These are phyloP conservation scores for Chalaropsis ovoidea DNA, from an alignment of 2,329 filamentous ascomycete species.

Conservation along the genomic window DNA sequence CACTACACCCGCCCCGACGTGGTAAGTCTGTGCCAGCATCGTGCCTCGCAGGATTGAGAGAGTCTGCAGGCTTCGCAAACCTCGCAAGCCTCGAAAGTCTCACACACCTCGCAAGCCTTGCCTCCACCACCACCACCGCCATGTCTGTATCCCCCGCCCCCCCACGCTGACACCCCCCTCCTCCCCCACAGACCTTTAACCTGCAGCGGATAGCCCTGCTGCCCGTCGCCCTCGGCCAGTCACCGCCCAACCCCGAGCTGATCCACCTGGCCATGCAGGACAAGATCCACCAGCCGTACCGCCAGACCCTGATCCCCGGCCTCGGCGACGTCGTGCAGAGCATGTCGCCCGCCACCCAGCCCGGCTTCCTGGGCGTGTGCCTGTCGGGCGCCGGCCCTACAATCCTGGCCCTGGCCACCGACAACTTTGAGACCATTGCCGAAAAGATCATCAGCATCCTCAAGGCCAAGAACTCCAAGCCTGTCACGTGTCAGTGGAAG, in stretches of 20 bases:
- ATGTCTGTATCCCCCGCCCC: background rate
- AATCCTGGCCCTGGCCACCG: slow-evolving; percentile 82
- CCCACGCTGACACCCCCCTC: background rate
- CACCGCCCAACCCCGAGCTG: slow-evolving; percentile 80
- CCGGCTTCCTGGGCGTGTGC: slow-evolving; percentile 85
- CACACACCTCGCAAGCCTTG: background rate
- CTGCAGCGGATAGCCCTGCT: slow-evolving; percentile 86
- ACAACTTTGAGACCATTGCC: slow-evolving; percentile 81
- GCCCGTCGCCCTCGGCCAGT: slow-evolving; percentile 78
- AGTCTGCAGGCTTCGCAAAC: too few species aligned
- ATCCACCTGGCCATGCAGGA: slow-evolving; percentile 99
- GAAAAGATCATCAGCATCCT: slow-evolving; percentile 66
- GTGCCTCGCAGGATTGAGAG: too few species aligned
- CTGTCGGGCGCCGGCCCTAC: slow-evolving; percentile 91
- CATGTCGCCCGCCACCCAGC: slow-evolving; percentile 77
- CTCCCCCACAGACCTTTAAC: slow-evolving; percentile 62
- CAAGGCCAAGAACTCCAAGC: slow-evolving; percentile 43
- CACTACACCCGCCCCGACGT: slow-evolving; percentile 73
- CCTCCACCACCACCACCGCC: background rate
- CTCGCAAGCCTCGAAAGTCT: background rate
- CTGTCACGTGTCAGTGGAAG: slow-evolving; percentile 71
- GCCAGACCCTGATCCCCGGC: slow-evolving; percentile 81
- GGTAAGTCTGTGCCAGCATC: slow-evolving; percentile 41
- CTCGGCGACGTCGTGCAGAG: slow-evolving; percentile 82
- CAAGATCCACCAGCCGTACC: slow-evolving; percentile 94